Conservation (phyloP, 2,329 filamentous ascomycete species). For the Lecanicillium sp. region DNA sequence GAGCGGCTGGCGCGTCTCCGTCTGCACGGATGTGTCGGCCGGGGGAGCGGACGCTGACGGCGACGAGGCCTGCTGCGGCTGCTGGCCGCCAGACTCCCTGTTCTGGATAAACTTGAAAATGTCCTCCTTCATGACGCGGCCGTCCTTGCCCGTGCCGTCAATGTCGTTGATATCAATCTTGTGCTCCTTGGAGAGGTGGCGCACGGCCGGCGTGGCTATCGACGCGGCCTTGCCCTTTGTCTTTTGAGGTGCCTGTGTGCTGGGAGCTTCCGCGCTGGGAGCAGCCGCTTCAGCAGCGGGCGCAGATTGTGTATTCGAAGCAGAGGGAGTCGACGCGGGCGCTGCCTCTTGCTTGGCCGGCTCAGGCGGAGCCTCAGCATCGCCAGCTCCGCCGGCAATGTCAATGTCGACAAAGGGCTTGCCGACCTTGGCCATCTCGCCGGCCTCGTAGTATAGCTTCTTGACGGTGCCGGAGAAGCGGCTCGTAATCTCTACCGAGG, state of each 20-base stretch:
- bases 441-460: conserved; percentile 89
- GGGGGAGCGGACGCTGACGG: conserved; percentile 19
- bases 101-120: conserved; percentile 63
- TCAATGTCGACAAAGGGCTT: conserved; percentile 94
- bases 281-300: conserved; percentile 3
- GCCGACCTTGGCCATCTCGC: conserved; percentile 93
- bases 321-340: conserved; percentile 5
- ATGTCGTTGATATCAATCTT: conserved; percentile 72
- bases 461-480: conserved; percentile 93
- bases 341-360: conserved; percentile 18
- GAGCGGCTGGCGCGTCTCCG: conserved; percentile 62
- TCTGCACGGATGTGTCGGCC: conserved; percentile 38
- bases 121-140: conserved; percentile 88
- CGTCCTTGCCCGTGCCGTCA: conserved; percentile 80
- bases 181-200: conserved; percentile 76
- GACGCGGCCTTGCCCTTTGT: conserved; percentile 57
- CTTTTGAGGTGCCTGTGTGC: too few relatives aligned
- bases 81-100: conserved; percentile 31
- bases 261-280: conserved; percentile 12
- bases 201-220: conserved; percentile 85
- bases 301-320: conserved; percentile 6
- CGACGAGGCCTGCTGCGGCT: conserved; percentile 12
- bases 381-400: conserved; percentile 66
- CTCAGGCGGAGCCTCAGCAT: conserved; percentile 25
- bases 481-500: conserved; percentile 84